A percentile compares a stretch with the other conserved stretches of the same genome.
Evolutionary conservation across 192 early-diverging fungal species (phyloP).

Genomic region (Coemansia guatemalensis): DNA sequence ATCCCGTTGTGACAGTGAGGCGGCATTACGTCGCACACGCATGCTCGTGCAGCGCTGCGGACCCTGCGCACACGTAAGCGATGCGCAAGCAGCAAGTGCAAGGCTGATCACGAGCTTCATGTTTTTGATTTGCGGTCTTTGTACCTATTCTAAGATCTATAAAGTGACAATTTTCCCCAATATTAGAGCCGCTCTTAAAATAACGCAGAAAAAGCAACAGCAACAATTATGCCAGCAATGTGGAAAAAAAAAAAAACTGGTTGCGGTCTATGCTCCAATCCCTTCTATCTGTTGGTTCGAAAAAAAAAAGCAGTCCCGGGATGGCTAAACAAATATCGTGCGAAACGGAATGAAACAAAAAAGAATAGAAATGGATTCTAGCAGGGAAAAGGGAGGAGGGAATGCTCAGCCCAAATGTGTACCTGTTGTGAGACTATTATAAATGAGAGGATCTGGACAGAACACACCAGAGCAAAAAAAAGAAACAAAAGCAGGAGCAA

Average conservation of each 20-base stretch:
- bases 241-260: too few species aligned
- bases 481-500: neutral
- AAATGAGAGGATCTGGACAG: neutral
- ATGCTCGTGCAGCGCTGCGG: slow-evolving; percentile 30
- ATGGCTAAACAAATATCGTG: too few species aligned
- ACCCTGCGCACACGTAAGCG: slow-evolving; percentile 26
- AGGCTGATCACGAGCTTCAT: slow-evolving; percentile 44
- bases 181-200: neutral
- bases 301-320: too few species aligned
- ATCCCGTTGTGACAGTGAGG: slow-evolving; percentile 39
- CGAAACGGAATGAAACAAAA: neutral
- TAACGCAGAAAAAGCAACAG: neutral
- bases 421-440: slow-evolving; percentile 1
- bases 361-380: neutral
- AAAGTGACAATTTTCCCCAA: too few species aligned
- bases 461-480: neutral
- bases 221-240: neutral
- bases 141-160: neutral
- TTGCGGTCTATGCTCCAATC: too few species aligned
- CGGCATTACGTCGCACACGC: slow-evolving; percentile 46
- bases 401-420: neutral
- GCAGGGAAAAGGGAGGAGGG: neutral
- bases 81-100: slow-evolving; percentile 28
- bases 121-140: slow-evolving; percentile 1
- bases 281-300: too few species aligned